These are phyloP conservation scores for Lactarius psammicola DNA, from an alignment of 768 basidiomycete species.

Conservation along the genomic window DNA sequence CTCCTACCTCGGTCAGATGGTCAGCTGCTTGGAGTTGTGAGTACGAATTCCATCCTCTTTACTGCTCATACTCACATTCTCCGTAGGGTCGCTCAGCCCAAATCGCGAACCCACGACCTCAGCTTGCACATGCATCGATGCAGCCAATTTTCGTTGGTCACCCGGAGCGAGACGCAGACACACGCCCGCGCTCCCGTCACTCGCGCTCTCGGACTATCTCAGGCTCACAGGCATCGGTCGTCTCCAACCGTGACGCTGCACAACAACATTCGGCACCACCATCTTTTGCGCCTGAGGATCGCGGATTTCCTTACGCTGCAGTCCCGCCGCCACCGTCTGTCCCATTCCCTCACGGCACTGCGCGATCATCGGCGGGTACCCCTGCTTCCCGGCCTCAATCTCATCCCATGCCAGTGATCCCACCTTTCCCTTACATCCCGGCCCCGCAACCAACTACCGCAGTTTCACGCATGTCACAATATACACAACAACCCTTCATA, in stretches of 20 bases:
- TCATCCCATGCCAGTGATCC: neutral
- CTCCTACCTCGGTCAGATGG: slow-evolving; percentile 14
- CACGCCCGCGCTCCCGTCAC: slow-evolving; percentile 15
- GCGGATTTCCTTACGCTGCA: slow-evolving; percentile 21
- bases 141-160: neutral
- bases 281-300: slow-evolving; percentile 9
- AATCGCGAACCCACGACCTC: slow-evolving; percentile 23
- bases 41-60: neutral
- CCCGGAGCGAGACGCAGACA: slow-evolving; percentile 5
- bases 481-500: slow-evolving; percentile 6
- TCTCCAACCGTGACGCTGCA: slow-evolving; percentile 3
- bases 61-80: neutral
- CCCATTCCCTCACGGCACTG: slow-evolving; percentile 1
- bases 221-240: slow-evolving; percentile 14
- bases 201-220: slow-evolving; percentile 7
- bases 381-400: slow-evolving; percentile 6
- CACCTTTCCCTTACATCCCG: slow-evolving; percentile 12
- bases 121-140: neutral
- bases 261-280: neutral
- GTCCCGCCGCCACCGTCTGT: neutral
- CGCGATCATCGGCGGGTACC: slow-evolving; percentile 5
- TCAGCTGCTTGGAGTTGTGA: slow-evolving; percentile 25
- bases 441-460: slow-evolving; percentile 16
- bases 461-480: slow-evolving; percentile 13
- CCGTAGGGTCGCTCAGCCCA: slow-evolving; percentile 14